phyloP scores from a whole-genome alignment of 2,329 filamentous ascomycete species.

The Mollisia scopiformis region DNA sequence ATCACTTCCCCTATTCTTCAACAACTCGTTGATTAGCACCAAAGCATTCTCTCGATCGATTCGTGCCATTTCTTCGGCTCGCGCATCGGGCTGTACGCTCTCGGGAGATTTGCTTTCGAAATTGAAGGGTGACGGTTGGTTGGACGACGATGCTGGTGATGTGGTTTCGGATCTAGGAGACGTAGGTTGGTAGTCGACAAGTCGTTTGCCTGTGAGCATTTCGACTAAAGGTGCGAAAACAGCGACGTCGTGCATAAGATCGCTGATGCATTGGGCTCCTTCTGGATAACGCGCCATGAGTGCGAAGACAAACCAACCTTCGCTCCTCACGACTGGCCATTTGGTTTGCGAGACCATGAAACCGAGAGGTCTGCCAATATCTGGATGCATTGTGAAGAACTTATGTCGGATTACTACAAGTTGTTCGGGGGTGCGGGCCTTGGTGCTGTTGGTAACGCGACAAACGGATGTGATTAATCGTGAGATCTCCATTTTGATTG shows the following conservation, averaged over 20 bases:
- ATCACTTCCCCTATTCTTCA: constrained; percentile 47
- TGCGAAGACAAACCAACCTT: constrained; percentile 65
- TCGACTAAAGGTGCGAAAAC: constrained; percentile 49
- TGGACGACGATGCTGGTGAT: not conserved
- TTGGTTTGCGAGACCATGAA: constrained; percentile 60
- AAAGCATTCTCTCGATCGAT: constrained; percentile 65
- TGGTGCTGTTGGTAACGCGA: constrained; percentile 53
- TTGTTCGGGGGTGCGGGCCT: constrained; percentile 32
- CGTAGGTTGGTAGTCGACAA: constrained; percentile 22
- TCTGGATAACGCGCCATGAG: constrained; percentile 55
- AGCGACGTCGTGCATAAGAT: constrained; percentile 46
- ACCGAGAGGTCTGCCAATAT: constrained; percentile 42
- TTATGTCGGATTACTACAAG: constrained; percentile 38
- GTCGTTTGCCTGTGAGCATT: constrained; percentile 50
- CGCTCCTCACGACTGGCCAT: constrained; percentile 61
- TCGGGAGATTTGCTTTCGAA: constrained; percentile 22
- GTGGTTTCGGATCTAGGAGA: not conserved
- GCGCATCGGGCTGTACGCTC: constrained; percentile 24
- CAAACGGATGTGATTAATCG: constrained; percentile 56
- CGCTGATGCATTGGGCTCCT: constrained; percentile 50
- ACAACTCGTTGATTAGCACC: constrained; percentile 58
- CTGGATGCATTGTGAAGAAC: constrained; percentile 37
- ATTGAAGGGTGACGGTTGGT: not conserved
- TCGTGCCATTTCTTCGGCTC: constrained; percentile 47
- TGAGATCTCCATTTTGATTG: constrained; percentile 62